Evolutionary conservation across 371 early-diverging fungal genomes (phyloP), one percentile per base, ranked within the genome.

Genomic region (Lichtheimia ornata): DNA sequence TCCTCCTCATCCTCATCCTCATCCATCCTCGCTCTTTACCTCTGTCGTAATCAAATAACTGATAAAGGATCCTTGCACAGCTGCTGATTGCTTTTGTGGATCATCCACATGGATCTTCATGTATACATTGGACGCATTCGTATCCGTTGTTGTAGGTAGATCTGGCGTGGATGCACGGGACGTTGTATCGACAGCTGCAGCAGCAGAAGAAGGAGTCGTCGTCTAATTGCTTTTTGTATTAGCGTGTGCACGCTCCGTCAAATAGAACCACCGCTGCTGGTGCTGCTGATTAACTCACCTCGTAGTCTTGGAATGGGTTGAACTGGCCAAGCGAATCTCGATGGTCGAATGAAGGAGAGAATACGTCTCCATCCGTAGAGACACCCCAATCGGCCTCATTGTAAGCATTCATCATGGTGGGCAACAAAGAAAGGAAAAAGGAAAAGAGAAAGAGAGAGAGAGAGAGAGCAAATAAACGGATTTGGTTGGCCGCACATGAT

Each of bases 21-120:
- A 22, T 15, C 5, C 12, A n/a, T 24, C 14, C 25, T 47, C 20
- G 14, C 22, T 59, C 13, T 24, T 57, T 50, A 70, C 71, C 76
- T 58, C 73, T 50, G 72, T 69, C 53, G 65, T 68, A 17, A 71
- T 62, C 50, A 62, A 17, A 50, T 66, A 73, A 20, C 65, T 67
- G 11, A 73, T 67, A 62, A 60, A 71, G 6, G 62, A 91, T 17
- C 57, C 57, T 56, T 56, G 57, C 6, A 45, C 57, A 4, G 57
- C 17, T 27, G 57, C 45, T n/a, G 57, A 25, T 56, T 56, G 57
- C 71, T 94, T 95, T 66, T 89, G 83, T 13, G 94, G 89, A 59
- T 93, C 92, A 20, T 82, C 79, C 11, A 96, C 88, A 2, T 81
- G 72, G 24, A 94, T 63, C 1, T 60, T 65, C 77, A 77, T 77